Base-by-base conservation (phyloP, 139 green algal species). In the Astrephomene gubernaculifera region DNA sequence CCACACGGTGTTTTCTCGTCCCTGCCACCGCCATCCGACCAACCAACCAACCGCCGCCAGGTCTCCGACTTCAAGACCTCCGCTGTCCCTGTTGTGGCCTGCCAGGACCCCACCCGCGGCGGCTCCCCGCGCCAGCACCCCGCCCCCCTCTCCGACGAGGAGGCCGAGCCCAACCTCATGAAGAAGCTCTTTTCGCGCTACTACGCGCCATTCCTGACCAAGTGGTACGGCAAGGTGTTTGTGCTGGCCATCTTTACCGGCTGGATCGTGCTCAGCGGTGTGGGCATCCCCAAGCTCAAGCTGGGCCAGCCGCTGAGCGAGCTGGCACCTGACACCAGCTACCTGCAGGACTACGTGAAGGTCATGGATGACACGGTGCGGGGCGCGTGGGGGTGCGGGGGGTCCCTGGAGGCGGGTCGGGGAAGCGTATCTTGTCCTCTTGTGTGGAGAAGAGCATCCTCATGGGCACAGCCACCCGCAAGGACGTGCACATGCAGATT, bases 251-350 rank as follows among this genome's bases (percentile, higher is more conserved):
- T 86, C 14, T 88, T 89, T 60, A 27, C 53, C 4, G 83, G 45
- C 31, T 85, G 60, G 41, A 12, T 41, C 12, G 67, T 79, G 39
- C 22, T 87, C 25, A 64, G 49, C 41, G 71, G 14, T 22, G 54
- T 73, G 19, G 83, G 72, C 41, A 86, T 82, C 65, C 43, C 57
- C 49, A 25, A 79, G 49, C 57, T 90, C 17, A 2, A 74, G 44
- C 75, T 82, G 41, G 87, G 87, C 12, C 87, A 89, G 79, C 87
- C 87, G 1, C 35, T 91, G 43, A 49, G 31, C 22, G 83, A 91
- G 71, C 79, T 91, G 52, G 83, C 79, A 7, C 87, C 87, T 1
- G 87, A 91, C 72, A 72, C 67, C 79, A 53, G 8, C 4, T 91
- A 91, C 87, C 53, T 91, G 65, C 63, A 87, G 73, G 53, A 60